Percentiles rank a stretch among this genome's conserved stretches.
Conservation (phyloP, 2,329 filamentous ascomycete species). For the Penicillium sp. region DNA sequence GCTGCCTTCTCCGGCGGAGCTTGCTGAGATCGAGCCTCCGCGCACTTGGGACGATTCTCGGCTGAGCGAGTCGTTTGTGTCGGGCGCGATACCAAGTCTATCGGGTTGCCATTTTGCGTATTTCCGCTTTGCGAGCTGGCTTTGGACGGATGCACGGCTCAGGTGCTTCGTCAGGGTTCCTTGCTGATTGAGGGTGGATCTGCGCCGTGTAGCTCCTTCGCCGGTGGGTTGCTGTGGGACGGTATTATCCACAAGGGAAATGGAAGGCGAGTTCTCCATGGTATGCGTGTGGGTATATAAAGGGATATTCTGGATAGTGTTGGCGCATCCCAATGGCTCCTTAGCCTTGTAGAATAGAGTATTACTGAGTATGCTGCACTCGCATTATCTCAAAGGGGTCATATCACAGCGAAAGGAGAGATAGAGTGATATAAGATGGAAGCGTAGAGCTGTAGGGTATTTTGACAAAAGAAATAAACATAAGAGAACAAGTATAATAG, state of each 20-base stretch:
- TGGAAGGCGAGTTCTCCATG: conserved; percentile 31
- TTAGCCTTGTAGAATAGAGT: background rate
- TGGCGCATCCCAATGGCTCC: background rate
- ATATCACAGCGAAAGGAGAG: background rate
- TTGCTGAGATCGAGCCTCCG: conserved; percentile 19
- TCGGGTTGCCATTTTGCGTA: conserved; percentile 56
- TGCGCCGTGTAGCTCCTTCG: conserved; percentile 24
- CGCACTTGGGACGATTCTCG: conserved; percentile 23
- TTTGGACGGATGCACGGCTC: conserved; percentile 39
- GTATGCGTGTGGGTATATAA: background rate
- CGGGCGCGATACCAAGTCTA: conserved; percentile 50
- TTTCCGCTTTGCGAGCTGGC: conserved; percentile 43
- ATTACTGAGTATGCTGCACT: background rate
- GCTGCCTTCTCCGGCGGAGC: conserved; percentile 16
- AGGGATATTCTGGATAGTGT: background rate
- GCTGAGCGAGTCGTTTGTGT: conserved; percentile 17
- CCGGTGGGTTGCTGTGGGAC: conserved; percentile 25
- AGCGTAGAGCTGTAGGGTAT: background rate
- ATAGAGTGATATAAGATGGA: background rate
- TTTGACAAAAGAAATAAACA: background rate
- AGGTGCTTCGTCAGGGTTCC: conserved; percentile 31
- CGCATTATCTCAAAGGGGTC: conserved; percentile 10
- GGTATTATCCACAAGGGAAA: conserved; percentile 46
- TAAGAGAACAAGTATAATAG: background rate
- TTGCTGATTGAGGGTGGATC: conserved; percentile 23